phyloP scores from a whole-genome alignment of 805 yeast species.

The Teunomyces kruisii region DNA sequence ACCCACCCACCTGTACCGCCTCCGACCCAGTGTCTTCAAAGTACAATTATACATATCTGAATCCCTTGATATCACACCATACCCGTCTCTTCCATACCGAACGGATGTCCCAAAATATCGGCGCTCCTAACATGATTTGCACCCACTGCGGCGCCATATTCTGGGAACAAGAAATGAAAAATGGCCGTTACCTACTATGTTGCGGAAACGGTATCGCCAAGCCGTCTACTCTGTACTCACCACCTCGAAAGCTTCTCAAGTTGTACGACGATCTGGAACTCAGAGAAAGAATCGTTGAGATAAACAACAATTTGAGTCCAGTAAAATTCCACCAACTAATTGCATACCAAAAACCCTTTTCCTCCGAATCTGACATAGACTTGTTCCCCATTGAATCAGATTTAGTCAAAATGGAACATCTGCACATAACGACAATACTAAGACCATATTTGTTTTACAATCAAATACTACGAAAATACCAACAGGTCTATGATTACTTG shows the following conservation, averaged over 20 bases:
- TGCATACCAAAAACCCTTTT: slow-evolving; percentile 1
- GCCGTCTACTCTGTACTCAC: neutral
- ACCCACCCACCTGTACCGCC: neutral
- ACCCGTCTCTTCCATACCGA: neutral
- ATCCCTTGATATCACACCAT: neutral
- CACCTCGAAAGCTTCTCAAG: neutral
- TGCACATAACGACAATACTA: neutral
- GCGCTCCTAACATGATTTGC: neutral
- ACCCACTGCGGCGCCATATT: slow-evolving; percentile 1
- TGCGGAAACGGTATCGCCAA: neutral
- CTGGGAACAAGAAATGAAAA: neutral
- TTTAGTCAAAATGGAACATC: neutral
- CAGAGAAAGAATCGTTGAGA: neutral
- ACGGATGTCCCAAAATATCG: neutral
- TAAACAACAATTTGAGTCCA: neutral
- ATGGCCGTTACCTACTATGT: neutral
- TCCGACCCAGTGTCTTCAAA: neutral
- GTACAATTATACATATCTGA: neutral
- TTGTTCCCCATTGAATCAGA: neutral
- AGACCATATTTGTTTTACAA: neutral
- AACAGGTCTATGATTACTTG: neutral
- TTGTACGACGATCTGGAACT: neutral
- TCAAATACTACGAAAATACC: neutral
- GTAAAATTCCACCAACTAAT: neutral
- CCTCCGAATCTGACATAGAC: neutral